Base-by-base conservation (phyloP, 129 eudicot genomes). In the Arctium minus region DNA sequence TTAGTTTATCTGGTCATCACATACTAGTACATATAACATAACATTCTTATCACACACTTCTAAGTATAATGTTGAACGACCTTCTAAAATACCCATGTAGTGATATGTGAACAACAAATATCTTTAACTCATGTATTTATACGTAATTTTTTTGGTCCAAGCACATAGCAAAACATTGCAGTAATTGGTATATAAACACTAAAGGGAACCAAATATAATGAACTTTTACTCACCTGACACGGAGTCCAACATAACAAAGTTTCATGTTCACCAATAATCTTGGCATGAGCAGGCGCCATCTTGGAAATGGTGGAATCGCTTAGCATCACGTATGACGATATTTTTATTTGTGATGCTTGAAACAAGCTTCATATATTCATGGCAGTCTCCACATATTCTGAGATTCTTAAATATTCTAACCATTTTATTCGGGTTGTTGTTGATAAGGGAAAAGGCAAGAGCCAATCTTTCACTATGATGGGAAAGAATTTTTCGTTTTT, bases 381-480 rank as follows among this genome's bases (percentile, higher is more conserved):
- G 87, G 69, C 89, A 86, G 62, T 88, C 91, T 64, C 84, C 84
- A 77, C 88, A 88, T 74, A 84, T 86, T 35, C 87, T 74, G 2
- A 86, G 70, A 86, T 86, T 86, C 84, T 86, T 86, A 70, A 88
- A 86, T 32, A 88, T 86, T 76, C 84, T 77, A 62, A 86, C 73
- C 22, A 22, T 60, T 78, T 84, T 86, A 86, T 89, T 82, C 10
- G 79, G 68, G 31, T 83, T 84, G 48, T 31, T 62, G 69, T 80
- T 81, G n/a, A 88, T 73, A 64, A 88, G 74, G 17, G 86, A 81
- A 79, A 88, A 83, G 4, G 70, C 85, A 39, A 88, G 84, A 46
- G 89, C 91, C 78, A 88, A 79, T 27, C 82, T 85, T 85, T 80
- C 87, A 80, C 89, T 88, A 77, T 88, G 89, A 80, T 68, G 82